phyloP scores from a whole-genome alignment of 441 rosid genomes.

The Arabidopsis lyrata region DNA sequence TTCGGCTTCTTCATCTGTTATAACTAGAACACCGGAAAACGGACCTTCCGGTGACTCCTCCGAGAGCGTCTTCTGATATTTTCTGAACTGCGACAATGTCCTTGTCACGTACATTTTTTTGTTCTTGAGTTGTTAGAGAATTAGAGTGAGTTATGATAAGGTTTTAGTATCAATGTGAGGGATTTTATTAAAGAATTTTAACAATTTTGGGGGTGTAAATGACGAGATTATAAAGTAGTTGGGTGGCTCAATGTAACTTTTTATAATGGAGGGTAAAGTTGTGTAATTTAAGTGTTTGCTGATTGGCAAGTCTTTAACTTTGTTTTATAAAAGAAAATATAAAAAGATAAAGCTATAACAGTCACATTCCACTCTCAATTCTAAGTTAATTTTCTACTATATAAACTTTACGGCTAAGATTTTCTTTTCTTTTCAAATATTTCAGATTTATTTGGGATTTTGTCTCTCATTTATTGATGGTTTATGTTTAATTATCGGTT shows the following conservation, averaged over 20 bases:
- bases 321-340: conserved; percentile 20
- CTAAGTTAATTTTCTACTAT: not conserved
- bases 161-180: conserved; percentile 16
- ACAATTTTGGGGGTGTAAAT: not conserved
- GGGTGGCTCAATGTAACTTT: conserved; percentile 20
- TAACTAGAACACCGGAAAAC: conserved; percentile 55
- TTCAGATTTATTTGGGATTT: not conserved
- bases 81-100: conserved; percentile 57
- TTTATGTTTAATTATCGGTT: not conserved
- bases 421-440: not conserved
- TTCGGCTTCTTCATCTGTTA: conserved; percentile 62
- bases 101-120: conserved; percentile 56
- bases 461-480: not conserved
- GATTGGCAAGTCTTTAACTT: conserved; percentile 31
- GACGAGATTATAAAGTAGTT: conserved; percentile 17
- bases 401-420: not conserved
- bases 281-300: conserved; percentile 20
- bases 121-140: conserved; percentile 3
- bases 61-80: conserved; percentile 46
- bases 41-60: conserved; percentile 59
- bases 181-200: conserved; percentile 31
- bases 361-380: conserved; percentile 38
- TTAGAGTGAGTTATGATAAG: not conserved
- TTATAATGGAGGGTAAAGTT: conserved; percentile 40
- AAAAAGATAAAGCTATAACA: conserved; percentile 29